Conservation (phyloP, 2,329 filamentous ascomycete species). For the Talaromyces sp. region DNA sequence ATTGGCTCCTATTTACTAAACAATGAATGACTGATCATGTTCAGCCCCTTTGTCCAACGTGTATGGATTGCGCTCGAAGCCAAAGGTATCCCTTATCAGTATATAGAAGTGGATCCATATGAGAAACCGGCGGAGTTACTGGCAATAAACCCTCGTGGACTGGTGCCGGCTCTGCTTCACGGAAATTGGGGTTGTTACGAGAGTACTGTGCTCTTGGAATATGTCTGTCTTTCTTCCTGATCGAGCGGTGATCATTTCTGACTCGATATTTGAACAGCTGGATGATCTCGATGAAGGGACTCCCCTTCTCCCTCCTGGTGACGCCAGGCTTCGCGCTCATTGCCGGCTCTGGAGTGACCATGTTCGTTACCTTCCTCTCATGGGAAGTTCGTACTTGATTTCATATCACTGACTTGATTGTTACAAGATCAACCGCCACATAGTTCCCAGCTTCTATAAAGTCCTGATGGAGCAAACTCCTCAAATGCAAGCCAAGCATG, state of each 20-base stretch:
- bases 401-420: not conserved
- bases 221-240: slow-evolving; percentile 51
- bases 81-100: slow-evolving; percentile 76
- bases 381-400: not conserved
- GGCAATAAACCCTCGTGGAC: slow-evolving; percentile 70
- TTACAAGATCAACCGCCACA: slow-evolving; percentile 65
- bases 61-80: slow-evolving; percentile 86
- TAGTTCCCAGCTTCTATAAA: slow-evolving; percentile 73
- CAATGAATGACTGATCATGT: slow-evolving; percentile 11
- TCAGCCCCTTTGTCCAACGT: slow-evolving; percentile 76
- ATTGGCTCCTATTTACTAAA: slow-evolving; percentile 16
- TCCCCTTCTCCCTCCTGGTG: slow-evolving; percentile 61
- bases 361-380: slow-evolving; percentile 2
- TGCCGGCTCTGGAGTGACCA: slow-evolving; percentile 72
- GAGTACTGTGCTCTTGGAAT: slow-evolving; percentile 79
- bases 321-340: slow-evolving; percentile 66
- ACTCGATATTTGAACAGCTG: slow-evolving; percentile 48
- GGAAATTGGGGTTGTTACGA: slow-evolving; percentile 81
- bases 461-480: slow-evolving; percentile 64
- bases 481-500: slow-evolving; percentile 56
- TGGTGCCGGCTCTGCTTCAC: slow-evolving; percentile 73
- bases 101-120: slow-evolving; percentile 80
- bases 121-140: slow-evolving; percentile 62
- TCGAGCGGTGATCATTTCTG: not conserved
- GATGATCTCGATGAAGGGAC: slow-evolving; percentile 66